Evolutionary conservation across 257 asterid genomes (phyloP), one percentile per base, ranked within the genome.

Genomic region (Salvia splendens): DNA sequence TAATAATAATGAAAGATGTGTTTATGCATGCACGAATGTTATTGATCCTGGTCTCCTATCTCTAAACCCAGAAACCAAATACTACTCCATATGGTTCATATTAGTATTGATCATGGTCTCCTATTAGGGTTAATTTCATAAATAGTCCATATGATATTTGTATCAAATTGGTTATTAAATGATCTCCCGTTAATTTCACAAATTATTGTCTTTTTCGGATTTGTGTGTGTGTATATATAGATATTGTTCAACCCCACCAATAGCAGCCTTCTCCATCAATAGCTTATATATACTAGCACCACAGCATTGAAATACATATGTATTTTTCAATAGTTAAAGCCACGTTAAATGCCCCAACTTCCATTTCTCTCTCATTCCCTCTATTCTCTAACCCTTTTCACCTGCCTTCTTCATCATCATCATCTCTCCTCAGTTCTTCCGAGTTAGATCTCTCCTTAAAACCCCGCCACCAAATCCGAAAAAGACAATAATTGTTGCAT

Each of bases 401-500:
- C 53, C 61, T 67, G 46, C 45, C 28, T 15, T 66, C 63, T 68
- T 53, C 48, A 30, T 67, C 65, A 73, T 67, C 65, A 16, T 15
- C 46, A 53, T 3, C 6, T 41, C 61, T 28, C 53, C 12, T 57
- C 6, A 43, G 32, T 28, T 70, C 36, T 38, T 51, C 36, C 32
- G n/a, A 64, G 51, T 59, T 56, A 47, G 63, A 28, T 64, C 67
- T n/a, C 69, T 48, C 64, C 78, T 36, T 74, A 67, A 80, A 64
- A 62, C 56, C 76, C 32, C 73, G 49, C 65, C 74, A 65, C 67
- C 73, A 65, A 73, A 73, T 61, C 69, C 66, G 40, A 67, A 67
- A 74, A n/a, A 51, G 72, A 41, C 75, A 57, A 74, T 69, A 66
- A 75, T 28, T 72, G 67, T 59, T 63, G 68, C 78, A 67, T 72